Evolutionary conservation across 148 eudicot species (phyloP), one percentile per base, ranked within the genome.

Genomic region (Dysphania ambrosioides): DNA sequence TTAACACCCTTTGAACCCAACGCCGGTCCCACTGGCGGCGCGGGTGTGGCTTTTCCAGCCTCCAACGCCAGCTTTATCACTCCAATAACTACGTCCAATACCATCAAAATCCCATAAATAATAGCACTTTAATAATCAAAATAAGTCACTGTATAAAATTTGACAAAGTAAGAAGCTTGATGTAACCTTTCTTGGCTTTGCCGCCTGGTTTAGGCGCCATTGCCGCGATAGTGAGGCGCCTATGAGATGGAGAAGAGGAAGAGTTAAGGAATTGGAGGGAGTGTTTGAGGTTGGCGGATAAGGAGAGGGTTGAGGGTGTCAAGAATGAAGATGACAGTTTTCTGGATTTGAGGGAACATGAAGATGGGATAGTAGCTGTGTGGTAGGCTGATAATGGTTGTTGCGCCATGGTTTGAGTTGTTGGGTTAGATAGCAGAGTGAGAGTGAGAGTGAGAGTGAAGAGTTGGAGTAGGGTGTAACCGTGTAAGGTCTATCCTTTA

Each of bases 1-100:
- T 95, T 95, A 24, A 92, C 97, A 61, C 99, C 99, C 83, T 95
- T 95, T 0, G 99, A 89, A 76, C 99, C 99, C 36, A 95, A 83
- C 2, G 99, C 99, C 0, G 99, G 99, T 8, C 99, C 99, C 2
- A 95, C 99, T 1, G 97, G 99, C 7, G 99, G 99, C 0, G 97
- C 97, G 0, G 99, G 97, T 21, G 99, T 92, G 3, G 97, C 99
- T 75, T 92, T 95, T 58, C 99, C 99, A 3, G 99, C 99, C 71
- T 95, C 99, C 62, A 95, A 82, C 13, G 97, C 97, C 61, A 95
- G 87, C 90, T 95, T 92, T 47, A 95, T 87, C 53, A 95, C 53
- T 75, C 96, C 99, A 63, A 92, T 82, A 79, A 95, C 98, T 95
- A n/a, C 35, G 24, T n/a, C n/a, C n/a, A n/a, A n/a, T n/a, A n/a